phyloP scores from a whole-genome alignment of 2,329 filamentous ascomycete species.

The Dichotomopilus funicola region DNA sequence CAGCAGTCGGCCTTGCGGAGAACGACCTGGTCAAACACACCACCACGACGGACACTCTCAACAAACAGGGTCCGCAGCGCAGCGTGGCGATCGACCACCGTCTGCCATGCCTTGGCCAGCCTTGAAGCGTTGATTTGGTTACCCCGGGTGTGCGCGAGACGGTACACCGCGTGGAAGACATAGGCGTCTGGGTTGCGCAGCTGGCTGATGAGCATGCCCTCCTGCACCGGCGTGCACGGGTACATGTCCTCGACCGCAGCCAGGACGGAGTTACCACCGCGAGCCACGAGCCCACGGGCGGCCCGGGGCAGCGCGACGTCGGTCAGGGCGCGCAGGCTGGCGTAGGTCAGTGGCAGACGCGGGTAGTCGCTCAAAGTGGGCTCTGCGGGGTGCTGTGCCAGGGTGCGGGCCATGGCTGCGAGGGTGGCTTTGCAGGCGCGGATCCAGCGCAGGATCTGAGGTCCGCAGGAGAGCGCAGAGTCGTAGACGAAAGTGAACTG shows the following conservation, averaged over 20 bases:
- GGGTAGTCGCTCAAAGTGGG: slow-evolving; percentile 25
- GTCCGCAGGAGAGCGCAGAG: slow-evolving; percentile 4
- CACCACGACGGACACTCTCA: slow-evolving; percentile 19
- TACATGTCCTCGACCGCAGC: slow-evolving; percentile 21
- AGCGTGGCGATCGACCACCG: slow-evolving; percentile 20
- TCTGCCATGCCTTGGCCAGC: slow-evolving; percentile 18
- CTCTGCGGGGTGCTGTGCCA: slow-evolving; percentile 10
- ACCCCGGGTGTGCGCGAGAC: slow-evolving; percentile 1
- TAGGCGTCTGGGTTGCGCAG: slow-evolving; percentile 20
- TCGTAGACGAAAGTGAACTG: slow-evolving; percentile 23
- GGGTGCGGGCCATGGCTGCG: slow-evolving; percentile 11
- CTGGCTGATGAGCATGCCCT: slow-evolving; percentile 24
- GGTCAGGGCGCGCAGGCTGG: slow-evolving; percentile 16
- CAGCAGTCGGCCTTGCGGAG: slow-evolving; percentile 12
- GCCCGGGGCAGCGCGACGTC: slow-evolving; percentile 12
- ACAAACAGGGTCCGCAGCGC: slow-evolving; percentile 22
- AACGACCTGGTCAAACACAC: slow-evolving; percentile 22
- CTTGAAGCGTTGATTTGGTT: slow-evolving; percentile 1
- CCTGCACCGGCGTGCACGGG: slow-evolving; percentile 23
- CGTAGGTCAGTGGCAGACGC: slow-evolving; percentile 20
- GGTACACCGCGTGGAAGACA: slow-evolving; percentile 21
- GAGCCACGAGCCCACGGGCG: background rate
- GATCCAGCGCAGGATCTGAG: slow-evolving; percentile 18
- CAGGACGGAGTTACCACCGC: slow-evolving; percentile 9
- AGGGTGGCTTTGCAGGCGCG: slow-evolving; percentile 14